A percentile compares a stretch with the other conserved stretches of the same genome.
Evolutionary conservation across 495 filamentous ascomycete genomes (phyloP).

Genomic region (Tetracladium marchalianum): DNA sequence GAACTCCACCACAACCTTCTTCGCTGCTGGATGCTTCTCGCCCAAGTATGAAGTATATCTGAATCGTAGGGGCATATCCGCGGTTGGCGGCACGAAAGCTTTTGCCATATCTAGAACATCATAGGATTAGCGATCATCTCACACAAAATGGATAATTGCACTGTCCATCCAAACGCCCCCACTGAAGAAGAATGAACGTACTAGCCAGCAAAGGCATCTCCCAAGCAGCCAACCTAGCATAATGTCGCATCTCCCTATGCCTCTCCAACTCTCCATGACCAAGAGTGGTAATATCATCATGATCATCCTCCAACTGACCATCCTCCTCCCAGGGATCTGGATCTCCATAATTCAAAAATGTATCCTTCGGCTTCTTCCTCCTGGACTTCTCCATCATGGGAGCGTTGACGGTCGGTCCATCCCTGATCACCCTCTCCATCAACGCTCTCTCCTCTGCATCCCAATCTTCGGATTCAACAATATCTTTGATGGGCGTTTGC

Average conservation of each 20-base stretch:
- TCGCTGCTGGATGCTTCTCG: conserved; percentile 80
- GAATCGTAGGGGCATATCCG: conserved; percentile 68
- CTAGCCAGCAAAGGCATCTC: conserved; percentile 88
- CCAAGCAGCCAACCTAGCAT: conserved; percentile 81
- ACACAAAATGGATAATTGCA: too few species aligned
- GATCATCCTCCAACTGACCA: conserved; percentile 42
- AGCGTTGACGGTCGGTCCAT: background rate
- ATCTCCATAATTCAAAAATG: conserved; percentile 41
- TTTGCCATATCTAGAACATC: conserved; percentile 58
- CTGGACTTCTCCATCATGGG: conserved; percentile 27
- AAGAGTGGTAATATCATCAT: conserved; percentile 70
- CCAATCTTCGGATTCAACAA: conserved; percentile 6
- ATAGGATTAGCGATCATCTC: background rate
- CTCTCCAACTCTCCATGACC: conserved; percentile 83
- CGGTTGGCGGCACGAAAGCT: conserved; percentile 63
- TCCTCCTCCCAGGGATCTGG: conserved; percentile 29
- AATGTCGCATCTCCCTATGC: conserved; percentile 82
- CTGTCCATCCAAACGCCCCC: too few species aligned
- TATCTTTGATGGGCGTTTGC: too few species aligned
- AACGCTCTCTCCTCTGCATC: conserved; percentile 2
- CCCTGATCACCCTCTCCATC: conserved; percentile 4
- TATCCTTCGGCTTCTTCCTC: conserved; percentile 28
- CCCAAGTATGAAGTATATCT: conserved; percentile 97
- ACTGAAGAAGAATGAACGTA: conserved; percentile 33
- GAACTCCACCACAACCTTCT: conserved; percentile 91